Conservation (phyloP, 2,329 filamentous ascomycete genomes). For the Fusarium sp. region DNA sequence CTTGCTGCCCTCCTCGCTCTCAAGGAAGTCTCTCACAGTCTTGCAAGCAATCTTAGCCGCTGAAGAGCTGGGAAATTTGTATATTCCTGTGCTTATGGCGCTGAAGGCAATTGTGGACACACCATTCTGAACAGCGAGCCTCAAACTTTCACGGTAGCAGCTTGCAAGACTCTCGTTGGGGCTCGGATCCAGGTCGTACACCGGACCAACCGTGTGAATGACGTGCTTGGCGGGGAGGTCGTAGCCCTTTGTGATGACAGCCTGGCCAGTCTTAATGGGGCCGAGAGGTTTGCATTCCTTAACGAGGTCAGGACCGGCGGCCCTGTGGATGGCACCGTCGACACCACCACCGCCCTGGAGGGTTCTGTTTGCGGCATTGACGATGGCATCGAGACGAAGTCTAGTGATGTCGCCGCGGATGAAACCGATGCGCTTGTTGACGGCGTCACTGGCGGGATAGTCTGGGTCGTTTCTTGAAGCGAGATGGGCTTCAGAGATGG, state of each 20-base stretch:
- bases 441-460: conserved; percentile 57
- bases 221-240: conserved; percentile 80
- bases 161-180: conserved; percentile 64
- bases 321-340: conserved; percentile 86
- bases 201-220: conserved; percentile 91
- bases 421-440: conserved; percentile 80
- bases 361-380: conserved; percentile 88
- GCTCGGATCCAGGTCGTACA: conserved; percentile 67
- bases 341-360: conserved; percentile 93
- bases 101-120: conserved; percentile 84
- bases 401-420: conserved; percentile 85
- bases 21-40: conserved; percentile 68
- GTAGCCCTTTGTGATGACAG: conserved; percentile 87
- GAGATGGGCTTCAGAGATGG: conserved; percentile 23
- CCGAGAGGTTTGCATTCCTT: conserved; percentile 78
- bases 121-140: conserved; percentile 76
- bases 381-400: conserved; percentile 83
- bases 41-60: conserved; percentile 80
- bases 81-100: conserved; percentile 88
- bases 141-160: conserved; percentile 79
- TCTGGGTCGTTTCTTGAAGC: neutral
- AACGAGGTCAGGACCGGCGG: conserved; percentile 77
- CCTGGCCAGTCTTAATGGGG: conserved; percentile 81
- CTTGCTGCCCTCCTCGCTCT: conserved; percentile 59
- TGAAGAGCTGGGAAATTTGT: conserved; percentile 82